Conservation (phyloP, 805 yeast species). For the Pichia phayaonensis region DNA sequence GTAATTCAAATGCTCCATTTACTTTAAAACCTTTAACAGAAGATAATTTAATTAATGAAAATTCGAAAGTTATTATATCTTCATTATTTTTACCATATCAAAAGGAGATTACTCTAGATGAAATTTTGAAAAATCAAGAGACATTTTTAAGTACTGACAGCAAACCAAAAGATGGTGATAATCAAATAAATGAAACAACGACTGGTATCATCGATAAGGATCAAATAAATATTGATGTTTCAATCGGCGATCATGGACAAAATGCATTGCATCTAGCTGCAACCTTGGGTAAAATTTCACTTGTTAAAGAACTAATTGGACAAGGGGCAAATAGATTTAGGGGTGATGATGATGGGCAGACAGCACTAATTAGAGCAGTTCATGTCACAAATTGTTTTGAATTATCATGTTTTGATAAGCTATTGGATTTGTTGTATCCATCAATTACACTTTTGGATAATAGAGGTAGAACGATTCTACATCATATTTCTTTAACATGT, state of each 20-base stretch:
- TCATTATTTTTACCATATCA: conserved; percentile 43
- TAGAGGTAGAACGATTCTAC: conserved; percentile 73
- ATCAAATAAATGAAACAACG: neutral
- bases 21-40: conserved; percentile 40
- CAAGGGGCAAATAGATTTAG: conserved; percentile 62
- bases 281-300: conserved; percentile 68
- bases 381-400: conserved; percentile 80
- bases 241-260: conserved; percentile 90
- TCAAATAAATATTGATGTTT: conserved; percentile 59
- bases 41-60: conserved; percentile 18
- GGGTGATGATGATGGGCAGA: conserved; percentile 79
- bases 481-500: conserved; percentile 76
- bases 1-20: conserved; percentile 40
- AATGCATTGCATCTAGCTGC: conserved; percentile 96
- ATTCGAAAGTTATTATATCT: conserved; percentile 35
- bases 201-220: neutral
- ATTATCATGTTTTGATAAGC: conserved; percentile 59
- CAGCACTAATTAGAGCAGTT: conserved; percentile 78
- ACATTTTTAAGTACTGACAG: neutral
- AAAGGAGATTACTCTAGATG: conserved; percentile 19
- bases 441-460: conserved; percentile 58
- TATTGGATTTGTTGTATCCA: conserved; percentile 71
- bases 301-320: conserved; percentile 62
- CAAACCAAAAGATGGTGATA: neutral
- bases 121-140: neutral